Percentiles rank a stretch among this genome's conserved stretches.
phyloP scores from a whole-genome alignment of 2,329 filamentous ascomycete genomes.

The Lasiodiplodia sp. region DNA sequence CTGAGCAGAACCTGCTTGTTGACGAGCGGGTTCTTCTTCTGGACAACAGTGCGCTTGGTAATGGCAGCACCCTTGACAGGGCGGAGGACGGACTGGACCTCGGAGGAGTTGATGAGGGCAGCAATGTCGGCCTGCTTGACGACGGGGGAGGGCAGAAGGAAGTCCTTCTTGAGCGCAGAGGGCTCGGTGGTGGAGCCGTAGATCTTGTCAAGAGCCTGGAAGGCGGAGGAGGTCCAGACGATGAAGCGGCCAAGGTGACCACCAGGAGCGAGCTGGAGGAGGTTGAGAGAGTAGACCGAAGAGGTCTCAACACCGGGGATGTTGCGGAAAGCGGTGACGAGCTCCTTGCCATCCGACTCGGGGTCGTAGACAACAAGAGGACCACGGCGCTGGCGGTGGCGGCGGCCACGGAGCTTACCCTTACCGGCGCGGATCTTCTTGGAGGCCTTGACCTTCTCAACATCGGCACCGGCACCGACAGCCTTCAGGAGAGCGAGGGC shows the following conservation, averaged over 20 bases:
- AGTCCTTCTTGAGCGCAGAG: slow-evolving; percentile 97
- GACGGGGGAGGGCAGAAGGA: slow-evolving; percentile 90
- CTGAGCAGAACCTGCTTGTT: slow-evolving; percentile 99
- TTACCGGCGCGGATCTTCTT: slow-evolving; percentile 98
- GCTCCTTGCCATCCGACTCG: slow-evolving; percentile 91
- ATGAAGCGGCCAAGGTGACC: slow-evolving; percentile 99
- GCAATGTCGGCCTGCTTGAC: slow-evolving; percentile 93
- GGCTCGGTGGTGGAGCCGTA: slow-evolving; percentile 93
- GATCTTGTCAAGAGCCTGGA: slow-evolving; percentile 95
- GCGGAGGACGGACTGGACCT: slow-evolving; percentile 95
- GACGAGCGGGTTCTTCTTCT: slow-evolving; percentile 99
- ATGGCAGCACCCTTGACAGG: slow-evolving; percentile 87
- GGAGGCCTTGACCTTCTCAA: slow-evolving; percentile 95
- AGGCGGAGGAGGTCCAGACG: slow-evolving; percentile 97
- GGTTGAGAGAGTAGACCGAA: slow-evolving; percentile 92
- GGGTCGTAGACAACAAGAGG: slow-evolving; percentile 98
- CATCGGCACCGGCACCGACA: slow-evolving; percentile 85
- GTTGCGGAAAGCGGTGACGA: slow-evolving; percentile 97
- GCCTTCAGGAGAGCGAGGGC: slow-evolving; percentile 88
- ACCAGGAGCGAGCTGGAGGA: slow-evolving; percentile 98
- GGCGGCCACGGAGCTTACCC: slow-evolving; percentile 97
- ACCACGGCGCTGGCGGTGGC: slow-evolving; percentile 96
- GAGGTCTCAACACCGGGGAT: slow-evolving; percentile 97
- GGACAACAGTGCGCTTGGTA: slow-evolving; percentile 88
- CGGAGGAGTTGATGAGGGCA: slow-evolving; percentile 98